Evolutionary conservation across 345 rosid species (phyloP).

Genomic region (Populus alba): DNA sequence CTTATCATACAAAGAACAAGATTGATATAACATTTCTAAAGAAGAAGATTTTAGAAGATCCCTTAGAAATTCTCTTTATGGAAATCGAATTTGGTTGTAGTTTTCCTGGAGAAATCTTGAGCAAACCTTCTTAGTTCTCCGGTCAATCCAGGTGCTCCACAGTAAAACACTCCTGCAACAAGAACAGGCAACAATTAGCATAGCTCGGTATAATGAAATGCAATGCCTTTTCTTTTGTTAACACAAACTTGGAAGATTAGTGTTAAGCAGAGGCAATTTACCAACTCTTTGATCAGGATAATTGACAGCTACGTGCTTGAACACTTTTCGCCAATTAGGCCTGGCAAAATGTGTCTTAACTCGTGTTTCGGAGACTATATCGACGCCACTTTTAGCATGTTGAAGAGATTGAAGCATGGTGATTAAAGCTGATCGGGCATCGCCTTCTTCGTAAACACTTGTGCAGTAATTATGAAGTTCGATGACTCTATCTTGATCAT

Average conservation of each 20-base stretch:
- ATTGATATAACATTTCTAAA: background rate
- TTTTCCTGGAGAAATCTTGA: conserved; percentile 70
- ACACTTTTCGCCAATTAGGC: conserved; percentile 67
- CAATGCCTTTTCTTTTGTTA: too few relatives aligned
- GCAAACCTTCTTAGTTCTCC: conserved; percentile 56
- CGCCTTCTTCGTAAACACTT: conserved; percentile 77
- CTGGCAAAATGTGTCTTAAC: conserved; percentile 67
- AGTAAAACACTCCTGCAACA: conserved; percentile 61
- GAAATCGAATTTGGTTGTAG: conserved; percentile 73
- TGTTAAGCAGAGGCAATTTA: conserved; percentile 18
- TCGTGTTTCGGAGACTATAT: conserved; percentile 61
- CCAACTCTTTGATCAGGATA: conserved; percentile 63
- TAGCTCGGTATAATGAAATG: background rate
- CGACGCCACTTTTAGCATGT: conserved; percentile 69
- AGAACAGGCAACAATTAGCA: background rate
- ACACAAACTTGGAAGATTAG: background rate
- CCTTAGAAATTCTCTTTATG: conserved; percentile 82
- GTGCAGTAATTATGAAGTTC: conserved; percentile 76
- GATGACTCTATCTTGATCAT: conserved; percentile 51
- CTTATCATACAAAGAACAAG: too few relatives aligned
- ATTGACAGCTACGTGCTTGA: conserved; percentile 60
- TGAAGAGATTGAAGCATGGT: conserved; percentile 76
- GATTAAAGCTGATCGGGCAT: conserved; percentile 76
- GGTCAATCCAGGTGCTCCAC: conserved; percentile 59
- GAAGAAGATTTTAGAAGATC: conserved; percentile 43